Evolutionary conservation across 768 basidiomycete genomes (phyloP).

Genomic region (Suillus bovinus): DNA sequence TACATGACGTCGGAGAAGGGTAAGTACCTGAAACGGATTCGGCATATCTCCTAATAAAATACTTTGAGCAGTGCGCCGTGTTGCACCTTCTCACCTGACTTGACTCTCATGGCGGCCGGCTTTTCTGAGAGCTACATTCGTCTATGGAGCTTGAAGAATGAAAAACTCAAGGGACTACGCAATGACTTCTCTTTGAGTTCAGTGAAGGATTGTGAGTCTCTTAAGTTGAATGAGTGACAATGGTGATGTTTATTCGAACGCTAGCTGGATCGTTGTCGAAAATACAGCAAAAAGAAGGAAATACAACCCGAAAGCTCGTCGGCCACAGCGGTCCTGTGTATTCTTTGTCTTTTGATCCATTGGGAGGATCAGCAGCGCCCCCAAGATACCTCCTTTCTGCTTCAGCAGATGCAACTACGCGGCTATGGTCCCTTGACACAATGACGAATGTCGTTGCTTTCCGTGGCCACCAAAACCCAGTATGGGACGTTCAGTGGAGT

Average conservation of each 20-base stretch:
- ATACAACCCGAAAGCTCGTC: slow-evolving; percentile 88
- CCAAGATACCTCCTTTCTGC: slow-evolving; percentile 89
- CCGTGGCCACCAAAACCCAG: slow-evolving; percentile 93
- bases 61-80: slow-evolving; percentile 66
- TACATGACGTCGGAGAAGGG: slow-evolving; percentile 97
- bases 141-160: slow-evolving; percentile 93
- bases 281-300: slow-evolving; percentile 76
- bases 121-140: slow-evolving; percentile 95
- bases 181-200: slow-evolving; percentile 72
- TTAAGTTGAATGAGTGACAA: neutral
- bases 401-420: slow-evolving; percentile 88
- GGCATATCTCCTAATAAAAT: slow-evolving; percentile 7
- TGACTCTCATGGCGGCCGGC: slow-evolving; percentile 90
- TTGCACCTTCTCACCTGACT: slow-evolving; percentile 87
- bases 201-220: slow-evolving; percentile 66
- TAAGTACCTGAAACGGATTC: slow-evolving; percentile 38
- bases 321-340: slow-evolving; percentile 98
- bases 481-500: slow-evolving; percentile 99
- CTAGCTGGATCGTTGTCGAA: slow-evolving; percentile 58
- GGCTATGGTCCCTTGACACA: slow-evolving; percentile 96
- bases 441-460: slow-evolving; percentile 93
- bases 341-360: slow-evolving; percentile 89
- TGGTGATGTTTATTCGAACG: neutral
- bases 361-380: slow-evolving; percentile 80
- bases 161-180: slow-evolving; percentile 74